phyloP scores from a whole-genome alignment of 2,329 filamentous ascomycete species.

The Teratosphaeria epicoccoides region DNA sequence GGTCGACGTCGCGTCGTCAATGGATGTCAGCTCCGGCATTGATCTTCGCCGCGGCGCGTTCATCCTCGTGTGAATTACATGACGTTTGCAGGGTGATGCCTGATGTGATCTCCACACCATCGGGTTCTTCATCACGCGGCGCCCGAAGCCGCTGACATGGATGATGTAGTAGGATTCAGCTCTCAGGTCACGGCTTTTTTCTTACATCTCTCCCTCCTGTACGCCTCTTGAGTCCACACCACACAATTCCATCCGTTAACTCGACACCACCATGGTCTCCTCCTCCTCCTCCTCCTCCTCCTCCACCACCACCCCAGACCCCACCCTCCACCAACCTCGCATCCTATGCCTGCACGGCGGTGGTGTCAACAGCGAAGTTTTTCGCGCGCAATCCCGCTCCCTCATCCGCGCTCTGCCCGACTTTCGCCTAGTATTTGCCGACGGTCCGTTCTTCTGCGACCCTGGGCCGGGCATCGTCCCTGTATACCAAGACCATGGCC shows the following conservation, averaged over 20 bases:
- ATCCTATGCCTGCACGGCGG: constrained; percentile 76
- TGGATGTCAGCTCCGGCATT: background rate
- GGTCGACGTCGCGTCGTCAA: background rate
- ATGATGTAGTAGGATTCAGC: too few species aligned
- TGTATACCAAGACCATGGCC: constrained; percentile 56
- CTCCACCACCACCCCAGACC: constrained; percentile 6
- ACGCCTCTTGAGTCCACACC: background rate
- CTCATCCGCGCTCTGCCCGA: constrained; percentile 41
- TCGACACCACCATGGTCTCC: background rate
- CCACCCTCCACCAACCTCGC: constrained; percentile 39
- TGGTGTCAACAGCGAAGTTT: constrained; percentile 61
- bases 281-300: background rate
- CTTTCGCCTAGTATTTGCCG: constrained; percentile 63
- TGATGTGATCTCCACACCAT: too few species aligned
- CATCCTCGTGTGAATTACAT: too few species aligned
- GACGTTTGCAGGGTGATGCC: too few species aligned
- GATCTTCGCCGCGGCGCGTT: too few species aligned
- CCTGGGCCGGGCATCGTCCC: constrained; percentile 52
- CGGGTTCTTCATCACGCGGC: too few species aligned
- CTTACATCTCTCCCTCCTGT: background rate
- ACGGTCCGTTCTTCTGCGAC: constrained; percentile 55
- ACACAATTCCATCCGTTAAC: background rate
- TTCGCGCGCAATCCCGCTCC: constrained; percentile 55
- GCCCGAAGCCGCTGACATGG: too few species aligned
- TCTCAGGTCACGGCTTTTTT: too few species aligned